Evolutionary conservation across 345 rosid genomes (phyloP), one percentile per base, ranked within the genome.

Genomic region (Euphorbia peplus): DNA sequence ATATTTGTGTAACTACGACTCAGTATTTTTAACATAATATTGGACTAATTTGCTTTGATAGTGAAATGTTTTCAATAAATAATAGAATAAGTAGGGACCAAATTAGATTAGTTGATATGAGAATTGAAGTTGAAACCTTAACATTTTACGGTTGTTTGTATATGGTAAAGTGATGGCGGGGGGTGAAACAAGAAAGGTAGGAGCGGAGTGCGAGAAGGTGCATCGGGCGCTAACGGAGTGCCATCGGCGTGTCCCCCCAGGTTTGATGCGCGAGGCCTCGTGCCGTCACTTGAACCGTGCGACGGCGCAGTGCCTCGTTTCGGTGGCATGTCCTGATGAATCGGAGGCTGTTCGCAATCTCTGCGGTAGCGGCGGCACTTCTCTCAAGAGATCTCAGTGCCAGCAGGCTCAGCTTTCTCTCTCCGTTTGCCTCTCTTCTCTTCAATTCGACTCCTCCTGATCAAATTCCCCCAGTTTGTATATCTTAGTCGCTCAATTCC

Each of bases 301-400:
- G 35, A 74, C 90, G 22, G 98, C 93, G 16, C 77, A 87, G 88
- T 90, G 98, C 75, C 59, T 90, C 65, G 89, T 90, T 57, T 54
- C 88, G 29, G 82, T 70, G 69, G 80, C 71, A 65, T 93, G 96
- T 50, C 96, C 98, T 6, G 83, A 85, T 16, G 97, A 93, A 70
- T 69, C 73, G 6, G 97, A 93, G 81, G 92, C 89, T 67, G 96
- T 90, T 67, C 85, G 84, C 56, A 81, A 82, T 61, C 64, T 93
- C 41, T 93, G 98, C 70, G 66, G 81, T 0, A 93, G 97, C 79
- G 88, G 93, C 35, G 98, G 98, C 39, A 93, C 96, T n/a, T 79
- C 77, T 14, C 79, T 90, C 4, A 93, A 93, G 68, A 87, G 97
- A 19, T 76, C 86, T 21, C 97, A 93, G 75, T 92, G 98, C 79